These are phyloP conservation scores for Bidens hawaiensis DNA, from an alignment of 140 eudicot species.

Conservation along the genomic window DNA sequence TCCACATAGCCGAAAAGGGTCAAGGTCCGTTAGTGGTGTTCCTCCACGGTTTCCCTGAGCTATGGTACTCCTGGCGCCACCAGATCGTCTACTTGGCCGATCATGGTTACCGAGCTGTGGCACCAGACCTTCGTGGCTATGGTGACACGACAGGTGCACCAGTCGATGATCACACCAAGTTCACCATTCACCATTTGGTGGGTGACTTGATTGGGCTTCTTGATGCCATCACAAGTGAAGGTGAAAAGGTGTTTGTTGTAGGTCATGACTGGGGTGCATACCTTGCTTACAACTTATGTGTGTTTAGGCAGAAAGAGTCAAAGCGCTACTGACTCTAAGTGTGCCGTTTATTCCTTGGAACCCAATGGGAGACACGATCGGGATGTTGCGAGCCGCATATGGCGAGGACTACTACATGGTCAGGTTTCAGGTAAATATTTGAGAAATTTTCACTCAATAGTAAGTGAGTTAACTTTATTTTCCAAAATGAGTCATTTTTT, in stretches of 20 bases:
- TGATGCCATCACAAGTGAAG: constrained; percentile 41
- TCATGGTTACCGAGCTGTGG: constrained; percentile 79
- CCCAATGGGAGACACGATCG: constrained; percentile 21
- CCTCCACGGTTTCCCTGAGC: constrained; percentile 90
- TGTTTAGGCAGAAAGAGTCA: constrained; percentile 64
- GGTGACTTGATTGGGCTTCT: constrained; percentile 67
- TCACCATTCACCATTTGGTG: constrained; percentile 45
- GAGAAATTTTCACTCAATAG: too few relatives aligned
- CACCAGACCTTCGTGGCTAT: constrained; percentile 84
- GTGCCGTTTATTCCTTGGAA: constrained; percentile 41
- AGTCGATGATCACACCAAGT: constrained; percentile 34
- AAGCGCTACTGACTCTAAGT: constrained; percentile 64
- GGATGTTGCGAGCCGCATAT: constrained; percentile 16
- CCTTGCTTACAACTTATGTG: constrained; percentile 57
- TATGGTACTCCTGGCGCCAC: constrained; percentile 99
- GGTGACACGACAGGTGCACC: constrained; percentile 80
- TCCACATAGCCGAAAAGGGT: too few relatives aligned
- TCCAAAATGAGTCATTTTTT: too few relatives aligned
- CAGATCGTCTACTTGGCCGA: constrained; percentile 60
- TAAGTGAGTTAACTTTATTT: too few relatives aligned
- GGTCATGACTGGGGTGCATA: constrained; percentile 93
- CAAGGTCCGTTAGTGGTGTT: constrained; percentile 64
- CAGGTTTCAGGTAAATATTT: constrained; percentile 62
- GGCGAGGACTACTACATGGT: constrained; percentile 63
- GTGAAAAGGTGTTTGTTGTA: constrained; percentile 64